Base-by-base conservation (phyloP, 352 stramenopile genomes). In the Pythium guiyangense region DNA sequence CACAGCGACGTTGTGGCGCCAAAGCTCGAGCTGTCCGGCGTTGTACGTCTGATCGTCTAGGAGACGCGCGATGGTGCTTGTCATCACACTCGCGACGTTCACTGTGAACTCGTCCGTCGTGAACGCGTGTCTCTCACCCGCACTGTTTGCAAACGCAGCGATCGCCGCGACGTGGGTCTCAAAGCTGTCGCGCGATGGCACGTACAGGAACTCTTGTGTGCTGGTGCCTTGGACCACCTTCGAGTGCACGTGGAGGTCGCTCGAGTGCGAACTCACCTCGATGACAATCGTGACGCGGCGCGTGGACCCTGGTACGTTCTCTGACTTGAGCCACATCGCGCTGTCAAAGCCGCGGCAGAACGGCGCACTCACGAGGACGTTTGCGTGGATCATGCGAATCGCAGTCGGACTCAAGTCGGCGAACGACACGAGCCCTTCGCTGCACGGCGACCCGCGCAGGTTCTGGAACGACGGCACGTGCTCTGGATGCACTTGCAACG, bases 371-470 rank as follows among this genome's bases (percentile, higher is more conserved):
- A 25, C 27, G 0, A 63, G 42, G 2, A 75, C 29, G 37, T 88
- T 88, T 1, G 37, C 45, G 55, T 89, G 74, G n/a, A 91, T 74
- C 1, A 67, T 62, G 9, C 67, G 72, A 25, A 91, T 71, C 9
- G 57, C 74, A 10, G 63, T 25, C 1, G 72, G 46, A 10, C 67
- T 71, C 17, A 88, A 27, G 31, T 91, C 80, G 2, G 78, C 76
- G 14, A 77, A 63, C 3, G 77, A 81, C 3, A 82, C 49, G 20
- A 78, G 22, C 9, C 54, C 50, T 34, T 79, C 66, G 0, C 47
- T 42, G 57, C 80, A 91, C 14, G 54, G 9, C 0, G 43, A 31
- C 6, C 76, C 60, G 6, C 63, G 70, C 4, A 86, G 44, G n/a
- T 85, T 82, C 25, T 60, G 42, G 43, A 90, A 82, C 6, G 58